Conservation (phyloP, 2,329 filamentous ascomycete species). For the Mycocentrospora acerina region DNA sequence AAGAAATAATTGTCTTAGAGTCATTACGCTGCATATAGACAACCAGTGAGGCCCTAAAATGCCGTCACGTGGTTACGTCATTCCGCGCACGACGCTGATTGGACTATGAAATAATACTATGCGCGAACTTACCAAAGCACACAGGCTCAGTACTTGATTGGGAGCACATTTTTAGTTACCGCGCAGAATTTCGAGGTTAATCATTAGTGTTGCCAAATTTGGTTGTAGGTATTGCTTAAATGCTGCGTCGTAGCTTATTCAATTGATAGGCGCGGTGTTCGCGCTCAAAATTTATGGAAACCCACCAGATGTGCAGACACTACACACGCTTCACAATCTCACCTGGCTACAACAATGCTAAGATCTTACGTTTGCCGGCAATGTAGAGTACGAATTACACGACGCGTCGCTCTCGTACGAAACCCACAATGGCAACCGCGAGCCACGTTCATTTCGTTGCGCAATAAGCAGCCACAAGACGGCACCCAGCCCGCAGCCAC, state of each 20-base stretch:
- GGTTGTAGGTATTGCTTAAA: too few relatives aligned
- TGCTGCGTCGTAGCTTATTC: too few relatives aligned
- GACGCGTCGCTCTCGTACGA: conserved; percentile 10
- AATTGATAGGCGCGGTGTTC: too few relatives aligned
- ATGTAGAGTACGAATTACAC: conserved; percentile 29
- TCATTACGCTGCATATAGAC: neutral
- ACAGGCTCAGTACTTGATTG: too few relatives aligned
- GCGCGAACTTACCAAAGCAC: too few relatives aligned
- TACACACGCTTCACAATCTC: conserved; percentile 2
- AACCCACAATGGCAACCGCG: conserved; percentile 32
- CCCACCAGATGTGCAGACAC: neutral
- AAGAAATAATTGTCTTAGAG: neutral
- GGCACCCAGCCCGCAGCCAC: conserved; percentile 5
- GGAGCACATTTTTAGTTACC: too few relatives aligned
- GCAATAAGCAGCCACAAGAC: conserved; percentile 9
- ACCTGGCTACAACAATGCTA: conserved; percentile 25
- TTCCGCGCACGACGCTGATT: conserved; percentile 5
- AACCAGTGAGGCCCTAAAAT: conserved; percentile 7
- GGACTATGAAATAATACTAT: conserved; percentile 1
- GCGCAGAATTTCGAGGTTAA: too few relatives aligned
- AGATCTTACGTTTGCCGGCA: conserved; percentile 37
- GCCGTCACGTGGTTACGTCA: conserved; percentile 26
- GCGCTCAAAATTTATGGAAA: too few relatives aligned
- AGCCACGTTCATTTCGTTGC: conserved; percentile 37
- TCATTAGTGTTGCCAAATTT: too few relatives aligned